phyloP scores from a whole-genome alignment of 805 yeast species.

The Dipodascopsis uninucleata region DNA sequence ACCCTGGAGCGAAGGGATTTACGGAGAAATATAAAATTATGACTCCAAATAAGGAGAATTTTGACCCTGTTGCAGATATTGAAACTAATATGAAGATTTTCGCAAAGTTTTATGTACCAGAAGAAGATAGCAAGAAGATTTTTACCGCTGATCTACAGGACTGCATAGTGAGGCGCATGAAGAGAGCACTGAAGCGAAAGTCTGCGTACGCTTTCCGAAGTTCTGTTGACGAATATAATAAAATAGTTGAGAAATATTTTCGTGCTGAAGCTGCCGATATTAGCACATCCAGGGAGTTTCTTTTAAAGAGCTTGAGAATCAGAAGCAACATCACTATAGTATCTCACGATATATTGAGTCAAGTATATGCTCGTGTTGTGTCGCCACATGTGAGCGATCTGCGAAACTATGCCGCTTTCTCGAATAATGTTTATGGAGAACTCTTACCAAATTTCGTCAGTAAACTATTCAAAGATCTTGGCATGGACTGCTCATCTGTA shows the following conservation, averaged over 20 bases:
- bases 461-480: slow-evolving; percentile 59
- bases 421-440: slow-evolving; percentile 90
- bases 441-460: slow-evolving; percentile 73
- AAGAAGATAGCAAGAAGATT: slow-evolving; percentile 23
- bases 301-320: background rate
- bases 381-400: slow-evolving; percentile 66
- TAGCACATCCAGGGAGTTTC: background rate
- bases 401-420: slow-evolving; percentile 74
- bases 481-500: slow-evolving; percentile 49
- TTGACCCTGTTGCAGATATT: slow-evolving; percentile 61
- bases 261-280: slow-evolving; percentile 33
- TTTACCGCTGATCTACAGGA: slow-evolving; percentile 30
- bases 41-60: slow-evolving; percentile 39
- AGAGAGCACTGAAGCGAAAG: slow-evolving; percentile 31
- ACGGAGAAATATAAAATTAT: slow-evolving; percentile 17
- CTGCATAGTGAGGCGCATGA: slow-evolving; percentile 35
- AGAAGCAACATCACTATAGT: slow-evolving; percentile 30
- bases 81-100: slow-evolving; percentile 47
- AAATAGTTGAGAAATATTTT: slow-evolving; percentile 38
- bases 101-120: slow-evolving; percentile 42
- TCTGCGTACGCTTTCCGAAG: slow-evolving; percentile 36
- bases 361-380: slow-evolving; percentile 72
- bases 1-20: slow-evolving; percentile 16
- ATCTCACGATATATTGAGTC: slow-evolving; percentile 65
- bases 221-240: slow-evolving; percentile 46